Conservation (phyloP, 768 basidiomycete species). For the Strobilomyces confusus region DNA sequence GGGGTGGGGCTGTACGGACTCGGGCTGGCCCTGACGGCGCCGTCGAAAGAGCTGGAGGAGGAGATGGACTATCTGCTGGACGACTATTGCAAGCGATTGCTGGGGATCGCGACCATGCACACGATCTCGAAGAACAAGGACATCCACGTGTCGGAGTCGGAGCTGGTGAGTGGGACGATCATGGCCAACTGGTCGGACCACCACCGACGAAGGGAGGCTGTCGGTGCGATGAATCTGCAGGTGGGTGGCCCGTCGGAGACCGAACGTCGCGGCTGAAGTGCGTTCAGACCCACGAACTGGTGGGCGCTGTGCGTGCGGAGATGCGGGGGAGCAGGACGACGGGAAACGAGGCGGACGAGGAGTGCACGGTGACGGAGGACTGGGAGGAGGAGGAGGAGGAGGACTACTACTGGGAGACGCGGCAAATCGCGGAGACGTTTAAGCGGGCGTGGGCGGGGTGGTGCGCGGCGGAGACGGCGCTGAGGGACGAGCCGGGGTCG, state of each 20-base stretch:
- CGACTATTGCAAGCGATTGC: constrained; percentile 33
- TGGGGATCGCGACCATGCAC: constrained; percentile 33
- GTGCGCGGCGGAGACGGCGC: constrained; percentile 33
- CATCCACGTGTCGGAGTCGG: constrained; percentile 36
- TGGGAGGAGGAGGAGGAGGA: constrained; percentile 26
- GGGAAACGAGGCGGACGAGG: constrained; percentile 23
- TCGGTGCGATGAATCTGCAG: constrained; percentile 43
- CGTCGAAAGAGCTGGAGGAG: constrained; percentile 27
- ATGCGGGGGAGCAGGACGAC: constrained; percentile 17
- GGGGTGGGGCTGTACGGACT: constrained; percentile 27
- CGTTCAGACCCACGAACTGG: constrained; percentile 37
- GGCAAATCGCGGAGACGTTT: constrained; percentile 29
- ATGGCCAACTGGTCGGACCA: constrained; percentile 43
- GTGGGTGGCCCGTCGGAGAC: constrained; percentile 19
- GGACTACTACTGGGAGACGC: constrained; percentile 27
- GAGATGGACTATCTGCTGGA: constrained; percentile 38
- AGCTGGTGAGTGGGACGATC: constrained; percentile 44
- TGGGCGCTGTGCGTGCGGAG: constrained; percentile 34
- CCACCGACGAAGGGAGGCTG: constrained; percentile 37
- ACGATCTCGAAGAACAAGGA: constrained; percentile 37
- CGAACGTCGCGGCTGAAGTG: background rate
- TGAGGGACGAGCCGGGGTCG: constrained; percentile 20
- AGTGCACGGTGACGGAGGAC: constrained; percentile 25
- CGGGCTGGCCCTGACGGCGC: constrained; percentile 27
- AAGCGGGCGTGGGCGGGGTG: constrained; percentile 44